These are phyloP conservation scores for Podila horticola DNA, from an alignment of 192 early-diverging fungal genomes.

Conservation along the genomic window DNA sequence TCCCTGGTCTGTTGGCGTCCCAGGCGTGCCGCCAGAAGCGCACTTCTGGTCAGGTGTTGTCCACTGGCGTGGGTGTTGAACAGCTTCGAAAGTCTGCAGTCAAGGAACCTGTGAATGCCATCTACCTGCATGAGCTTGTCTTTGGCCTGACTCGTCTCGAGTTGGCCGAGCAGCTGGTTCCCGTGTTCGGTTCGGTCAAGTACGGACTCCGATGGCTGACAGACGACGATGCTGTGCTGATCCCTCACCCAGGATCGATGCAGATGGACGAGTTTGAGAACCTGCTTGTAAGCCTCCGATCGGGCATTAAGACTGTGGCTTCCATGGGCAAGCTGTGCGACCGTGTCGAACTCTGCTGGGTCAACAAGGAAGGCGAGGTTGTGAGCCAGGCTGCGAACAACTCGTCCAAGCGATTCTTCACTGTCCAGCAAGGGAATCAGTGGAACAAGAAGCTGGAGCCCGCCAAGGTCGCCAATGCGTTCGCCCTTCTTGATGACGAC, in stretches of 20 bases:
- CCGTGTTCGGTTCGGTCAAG: constrained; percentile 54
- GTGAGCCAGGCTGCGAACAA: constrained; percentile 52
- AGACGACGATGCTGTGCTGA: constrained; percentile 62
- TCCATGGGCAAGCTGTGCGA: constrained; percentile 47
- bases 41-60: background rate
- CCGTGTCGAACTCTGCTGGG: constrained; percentile 65
- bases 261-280: constrained; percentile 63
- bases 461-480: constrained; percentile 32
- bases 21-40: constrained; percentile 55
- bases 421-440: constrained; percentile 16
- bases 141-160: constrained; percentile 64
- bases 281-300: constrained; percentile 53
- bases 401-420: constrained; percentile 37
- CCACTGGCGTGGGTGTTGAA: constrained; percentile 13
- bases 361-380: constrained; percentile 61
- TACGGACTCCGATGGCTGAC: constrained; percentile 60
- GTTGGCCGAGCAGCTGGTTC: constrained; percentile 58
- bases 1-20: constrained; percentile 38
- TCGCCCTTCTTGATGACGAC: constrained; percentile 44
- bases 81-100: constrained; percentile 49
- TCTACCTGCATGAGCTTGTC: constrained; percentile 61
- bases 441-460: constrained; percentile 17
- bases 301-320: constrained; percentile 48
- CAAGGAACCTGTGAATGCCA: constrained; percentile 68
- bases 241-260: constrained; percentile 53